Conservation (phyloP, 2,329 filamentous ascomycete genomes). For the Penicillium sp. region DNA sequence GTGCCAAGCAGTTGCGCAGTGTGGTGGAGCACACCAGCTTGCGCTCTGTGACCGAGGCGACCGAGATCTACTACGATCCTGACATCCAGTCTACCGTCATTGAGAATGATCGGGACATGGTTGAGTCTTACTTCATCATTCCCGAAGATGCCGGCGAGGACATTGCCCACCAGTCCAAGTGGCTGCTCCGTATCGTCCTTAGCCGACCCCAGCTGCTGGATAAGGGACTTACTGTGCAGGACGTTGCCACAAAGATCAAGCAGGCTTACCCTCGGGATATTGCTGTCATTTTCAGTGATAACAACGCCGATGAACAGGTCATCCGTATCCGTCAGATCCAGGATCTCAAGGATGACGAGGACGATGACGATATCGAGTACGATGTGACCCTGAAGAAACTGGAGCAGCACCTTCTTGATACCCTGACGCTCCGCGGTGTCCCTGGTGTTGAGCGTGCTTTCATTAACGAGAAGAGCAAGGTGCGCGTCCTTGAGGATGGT, state of each 20-base stretch:
- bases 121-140: constrained; percentile 94
- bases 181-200: constrained; percentile 88
- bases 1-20: constrained; percentile 80
- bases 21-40: constrained; percentile 91
- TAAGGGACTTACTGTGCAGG: constrained; percentile 79
- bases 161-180: constrained; percentile 70
- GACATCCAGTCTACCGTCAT: constrained; percentile 82
- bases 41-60: constrained; percentile 82
- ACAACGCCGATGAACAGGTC: constrained; percentile 92
- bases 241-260: constrained; percentile 86
- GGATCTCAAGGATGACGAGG: constrained; percentile 66
- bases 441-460: constrained; percentile 85
- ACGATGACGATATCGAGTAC: constrained; percentile 71
- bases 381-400: constrained; percentile 91
- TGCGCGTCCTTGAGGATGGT: constrained; percentile 65
- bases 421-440: constrained; percentile 85
- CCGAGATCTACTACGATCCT: constrained; percentile 97
- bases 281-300: constrained; percentile 93
- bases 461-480: constrained; percentile 72
- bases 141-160: constrained; percentile 72
- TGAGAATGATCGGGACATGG: constrained; percentile 82
- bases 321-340: constrained; percentile 83
- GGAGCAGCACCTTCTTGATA: constrained; percentile 85
- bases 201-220: constrained; percentile 93
- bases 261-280: constrained; percentile 79